Percentiles rank a stretch among this genome's conserved stretches.
Conservation (phyloP, 2,329 filamentous ascomycete species). For the Colletotrichum sp. region DNA sequence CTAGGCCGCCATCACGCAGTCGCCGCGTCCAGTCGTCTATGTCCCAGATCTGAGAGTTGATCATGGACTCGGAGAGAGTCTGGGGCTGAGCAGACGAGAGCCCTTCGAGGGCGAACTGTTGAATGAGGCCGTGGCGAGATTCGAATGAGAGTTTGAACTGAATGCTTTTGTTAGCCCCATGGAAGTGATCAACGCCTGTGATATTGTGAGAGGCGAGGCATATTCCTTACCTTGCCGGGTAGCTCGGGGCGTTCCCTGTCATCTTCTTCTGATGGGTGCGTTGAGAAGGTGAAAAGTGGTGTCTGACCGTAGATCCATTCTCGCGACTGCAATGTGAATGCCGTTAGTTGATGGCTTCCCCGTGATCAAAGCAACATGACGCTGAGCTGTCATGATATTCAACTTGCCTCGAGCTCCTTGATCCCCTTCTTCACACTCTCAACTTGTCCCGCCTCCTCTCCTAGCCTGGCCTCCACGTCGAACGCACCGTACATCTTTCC, state of each 20-base stretch:
- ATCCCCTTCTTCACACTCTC: slow-evolving; percentile 65
- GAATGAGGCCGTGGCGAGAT: slow-evolving; percentile 40
- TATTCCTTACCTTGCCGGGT: slow-evolving; percentile 47
- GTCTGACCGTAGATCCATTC: slow-evolving; percentile 88
- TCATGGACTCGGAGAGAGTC: not conserved
- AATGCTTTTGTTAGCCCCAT: not conserved
- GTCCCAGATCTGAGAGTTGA: slow-evolving; percentile 15
- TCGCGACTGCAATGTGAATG: slow-evolving; percentile 48
- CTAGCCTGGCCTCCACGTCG: slow-evolving; percentile 45
- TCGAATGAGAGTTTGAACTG: slow-evolving; percentile 37
- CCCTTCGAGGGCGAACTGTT: slow-evolving; percentile 32
- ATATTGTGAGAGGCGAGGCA: not conserved
- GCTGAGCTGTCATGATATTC: slow-evolving; percentile 24
- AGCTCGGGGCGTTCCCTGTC: slow-evolving; percentile 58
- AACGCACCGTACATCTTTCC: slow-evolving; percentile 64
- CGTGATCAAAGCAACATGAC: not conserved
- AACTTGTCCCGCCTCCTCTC: slow-evolving; percentile 50
- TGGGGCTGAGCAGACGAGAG: not conserved
- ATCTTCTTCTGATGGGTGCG: slow-evolving; percentile 63
- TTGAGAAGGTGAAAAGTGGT: slow-evolving; percentile 79
- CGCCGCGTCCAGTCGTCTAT: slow-evolving; percentile 16
- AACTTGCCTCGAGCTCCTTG: slow-evolving; percentile 63
- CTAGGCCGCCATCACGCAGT: not conserved
- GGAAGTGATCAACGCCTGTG: not conserved
- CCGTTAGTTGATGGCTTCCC: not conserved